Conservation (phyloP, 2,329 filamentous ascomycete genomes). For the Epichloe brachyelytri region DNA sequence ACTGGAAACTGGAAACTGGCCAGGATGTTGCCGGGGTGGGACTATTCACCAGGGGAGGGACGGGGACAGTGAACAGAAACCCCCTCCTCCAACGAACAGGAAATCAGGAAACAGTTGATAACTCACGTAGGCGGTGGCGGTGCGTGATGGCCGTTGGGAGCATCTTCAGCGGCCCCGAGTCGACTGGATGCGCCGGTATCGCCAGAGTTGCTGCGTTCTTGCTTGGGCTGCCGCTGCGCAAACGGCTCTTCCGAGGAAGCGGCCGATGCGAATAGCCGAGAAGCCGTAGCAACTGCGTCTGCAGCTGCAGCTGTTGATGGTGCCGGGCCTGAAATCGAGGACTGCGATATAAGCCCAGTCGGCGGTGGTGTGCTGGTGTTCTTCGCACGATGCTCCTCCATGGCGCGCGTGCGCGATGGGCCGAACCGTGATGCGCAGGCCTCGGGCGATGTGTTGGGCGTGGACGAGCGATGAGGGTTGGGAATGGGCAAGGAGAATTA, state of each 20-base stretch:
- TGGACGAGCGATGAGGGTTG: background rate
- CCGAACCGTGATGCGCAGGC: background rate
- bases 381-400: constrained; percentile 5
- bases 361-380: constrained; percentile 1
- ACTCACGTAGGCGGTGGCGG: constrained; percentile 4
- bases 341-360: constrained; percentile 1
- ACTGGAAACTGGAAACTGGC: too few species aligned
- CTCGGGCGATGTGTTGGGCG: background rate
- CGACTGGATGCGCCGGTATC: background rate
- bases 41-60: background rate
- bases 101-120: background rate
- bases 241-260: constrained; percentile 1
- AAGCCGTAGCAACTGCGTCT: background rate
- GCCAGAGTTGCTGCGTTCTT: background rate
- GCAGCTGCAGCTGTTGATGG: background rate
- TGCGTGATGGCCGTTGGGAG: background rate
- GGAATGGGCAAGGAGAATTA: background rate
- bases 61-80: background rate
- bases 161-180: background rate
- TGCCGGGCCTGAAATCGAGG: constrained; percentile 1
- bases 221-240: background rate
- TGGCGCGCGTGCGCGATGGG: constrained; percentile 1
- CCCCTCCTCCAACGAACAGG: background rate
- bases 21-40: too few species aligned
- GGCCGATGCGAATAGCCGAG: background rate